phyloP scores from a whole-genome alignment of 805 yeast species.

The Myxozyma geophila region DNA sequence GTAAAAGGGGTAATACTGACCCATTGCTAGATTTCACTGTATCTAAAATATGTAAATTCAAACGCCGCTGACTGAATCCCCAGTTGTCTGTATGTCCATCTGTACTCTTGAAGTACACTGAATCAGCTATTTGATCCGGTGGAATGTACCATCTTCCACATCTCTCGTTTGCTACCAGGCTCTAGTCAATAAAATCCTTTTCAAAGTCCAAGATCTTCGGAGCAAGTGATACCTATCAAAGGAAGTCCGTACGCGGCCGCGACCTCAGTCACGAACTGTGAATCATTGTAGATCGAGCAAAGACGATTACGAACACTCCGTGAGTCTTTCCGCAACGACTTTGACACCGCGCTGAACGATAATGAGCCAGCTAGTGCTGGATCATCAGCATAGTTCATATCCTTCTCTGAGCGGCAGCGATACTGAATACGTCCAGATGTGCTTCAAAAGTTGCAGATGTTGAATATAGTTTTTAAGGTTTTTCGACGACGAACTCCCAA shows the following conservation, averaged over 20 bases:
- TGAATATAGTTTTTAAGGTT: no score
- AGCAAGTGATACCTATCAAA: conserved; percentile 39
- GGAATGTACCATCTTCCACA: conserved; percentile 87
- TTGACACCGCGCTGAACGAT: conserved; percentile 38
- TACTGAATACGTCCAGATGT: no score
- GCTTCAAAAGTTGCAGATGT: no score
- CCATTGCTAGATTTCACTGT: conserved; percentile 53
- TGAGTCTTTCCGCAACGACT: conserved; percentile 55
- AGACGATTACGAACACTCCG: conserved; percentile 63
- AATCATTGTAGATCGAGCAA: conserved; percentile 72
- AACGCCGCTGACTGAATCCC: conserved; percentile 73
- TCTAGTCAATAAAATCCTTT: conserved; percentile 38
- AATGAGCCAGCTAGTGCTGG: conserved; percentile 19
- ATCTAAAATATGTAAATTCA: conserved; percentile 72
- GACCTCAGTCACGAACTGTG: conserved; percentile 55
- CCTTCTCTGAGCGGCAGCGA: no score
- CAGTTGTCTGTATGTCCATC: conserved; percentile 88
- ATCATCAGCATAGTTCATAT: conserved; percentile 25
- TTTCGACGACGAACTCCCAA: no score
- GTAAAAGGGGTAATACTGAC: neutral
- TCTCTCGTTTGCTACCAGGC: conserved; percentile 74
- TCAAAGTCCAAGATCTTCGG: neutral
- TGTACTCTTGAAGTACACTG: conserved; percentile 83
- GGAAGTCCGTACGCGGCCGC: conserved; percentile 45
- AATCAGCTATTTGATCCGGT: conserved; percentile 49